A percentile compares a stretch with the other conserved stretches of the same genome.
Conservation (phyloP, 2,329 filamentous ascomycete genomes). For the Trichoderma cornu-damae region DNA sequence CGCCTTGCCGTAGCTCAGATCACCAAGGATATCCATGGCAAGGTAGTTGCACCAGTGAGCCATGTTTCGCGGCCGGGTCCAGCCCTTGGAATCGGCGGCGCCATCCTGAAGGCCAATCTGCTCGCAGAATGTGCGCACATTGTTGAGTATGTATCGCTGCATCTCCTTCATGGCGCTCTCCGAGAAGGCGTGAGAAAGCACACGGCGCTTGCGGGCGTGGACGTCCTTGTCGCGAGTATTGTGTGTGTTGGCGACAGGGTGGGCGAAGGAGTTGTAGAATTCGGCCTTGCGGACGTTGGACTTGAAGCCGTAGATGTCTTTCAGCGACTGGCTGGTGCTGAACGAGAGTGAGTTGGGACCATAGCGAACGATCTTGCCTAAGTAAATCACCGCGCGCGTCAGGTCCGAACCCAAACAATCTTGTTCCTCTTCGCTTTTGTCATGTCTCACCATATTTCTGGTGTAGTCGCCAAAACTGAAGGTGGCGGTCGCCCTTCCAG, state of each 20-base stretch:
- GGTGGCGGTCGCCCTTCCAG: constrained; percentile 67
- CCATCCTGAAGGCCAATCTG: constrained; percentile 43
- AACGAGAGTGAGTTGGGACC: constrained; percentile 73
- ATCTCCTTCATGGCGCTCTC: constrained; percentile 62
- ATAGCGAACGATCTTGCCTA: constrained; percentile 65
- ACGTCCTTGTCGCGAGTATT: constrained; percentile 63
- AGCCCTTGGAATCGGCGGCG: constrained; percentile 48
- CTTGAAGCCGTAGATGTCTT: constrained; percentile 61
- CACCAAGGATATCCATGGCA: constrained; percentile 58
- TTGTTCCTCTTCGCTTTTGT: too few species aligned
- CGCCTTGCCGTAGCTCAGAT: constrained; percentile 57
- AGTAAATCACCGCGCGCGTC: not conserved
- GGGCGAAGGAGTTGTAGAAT: constrained; percentile 69
- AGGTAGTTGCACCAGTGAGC: constrained; percentile 58
- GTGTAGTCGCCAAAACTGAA: constrained; percentile 67
- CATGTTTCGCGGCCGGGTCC: constrained; percentile 58
- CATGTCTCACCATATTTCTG: constrained; percentile 56
- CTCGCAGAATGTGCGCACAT: constrained; percentile 62
- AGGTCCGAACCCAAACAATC: too few species aligned
- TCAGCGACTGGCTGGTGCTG: constrained; percentile 65
- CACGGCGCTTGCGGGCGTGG: constrained; percentile 66
- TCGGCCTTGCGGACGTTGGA: constrained; percentile 62
- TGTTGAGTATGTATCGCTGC: constrained; percentile 61
- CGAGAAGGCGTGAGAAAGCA: constrained; percentile 67
- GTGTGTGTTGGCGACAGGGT: constrained; percentile 67